Conservation (phyloP, 495 filamentous ascomycete genomes). For the Lepidopterella palustris region DNA sequence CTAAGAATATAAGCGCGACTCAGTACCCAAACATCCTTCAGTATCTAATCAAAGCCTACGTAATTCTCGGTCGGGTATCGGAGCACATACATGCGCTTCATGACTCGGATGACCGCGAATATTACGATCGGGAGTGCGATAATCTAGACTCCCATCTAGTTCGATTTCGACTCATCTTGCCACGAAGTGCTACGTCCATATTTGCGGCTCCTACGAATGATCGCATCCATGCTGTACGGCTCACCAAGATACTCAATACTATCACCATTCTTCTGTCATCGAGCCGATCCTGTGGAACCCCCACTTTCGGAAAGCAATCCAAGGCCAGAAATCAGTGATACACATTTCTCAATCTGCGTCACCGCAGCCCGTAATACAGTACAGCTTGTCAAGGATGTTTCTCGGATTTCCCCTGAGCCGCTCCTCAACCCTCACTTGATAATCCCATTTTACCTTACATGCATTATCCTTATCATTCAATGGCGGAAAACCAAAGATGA, state of each 20-base stretch:
- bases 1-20: too few species aligned
- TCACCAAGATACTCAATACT: slow-evolving; percentile 11
- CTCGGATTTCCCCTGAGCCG: slow-evolving; percentile 12
- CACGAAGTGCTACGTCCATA: slow-evolving; percentile 10
- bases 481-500: slow-evolving; percentile 15
- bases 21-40: slow-evolving; percentile 11
- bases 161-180: slow-evolving; percentile 19
- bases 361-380: slow-evolving; percentile 11
- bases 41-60: slow-evolving; percentile 15
- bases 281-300: background rate
- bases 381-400: slow-evolving; percentile 14
- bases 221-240: slow-evolving; percentile 13
- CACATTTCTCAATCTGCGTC: slow-evolving; percentile 5
- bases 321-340: background rate
- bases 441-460: slow-evolving; percentile 8
- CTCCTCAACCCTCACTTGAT: slow-evolving; percentile 14
- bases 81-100: slow-evolving; percentile 21
- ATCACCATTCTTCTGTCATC: slow-evolving; percentile 17
- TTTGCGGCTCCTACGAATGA: slow-evolving; percentile 5
- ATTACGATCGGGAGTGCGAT: slow-evolving; percentile 6
- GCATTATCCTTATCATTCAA: slow-evolving; percentile 14
- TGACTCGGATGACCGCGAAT: background rate
- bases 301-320: background rate
- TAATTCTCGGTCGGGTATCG: slow-evolving; percentile 13
- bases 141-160: slow-evolving; percentile 11